phyloP scores from a whole-genome alignment of 164 flowering plant genomes.

The Cinnamomum chago region DNA sequence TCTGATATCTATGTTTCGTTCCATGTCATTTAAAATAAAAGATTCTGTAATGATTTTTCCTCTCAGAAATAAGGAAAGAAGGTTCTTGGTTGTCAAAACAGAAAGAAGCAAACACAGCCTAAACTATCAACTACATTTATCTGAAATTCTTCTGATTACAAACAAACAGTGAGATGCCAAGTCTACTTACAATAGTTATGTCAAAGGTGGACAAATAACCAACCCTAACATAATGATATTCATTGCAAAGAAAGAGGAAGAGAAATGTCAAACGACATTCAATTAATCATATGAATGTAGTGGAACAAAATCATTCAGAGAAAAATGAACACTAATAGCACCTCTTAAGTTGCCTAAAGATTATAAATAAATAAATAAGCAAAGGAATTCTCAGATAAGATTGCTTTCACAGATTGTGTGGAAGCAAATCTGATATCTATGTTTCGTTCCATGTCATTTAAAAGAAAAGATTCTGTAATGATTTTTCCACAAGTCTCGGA shows the following conservation, averaged over 20 bases:
- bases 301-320: neutral
- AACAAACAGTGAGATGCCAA: too few relatives aligned
- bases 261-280: too few relatives aligned
- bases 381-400: neutral
- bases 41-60: neutral
- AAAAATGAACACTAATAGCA: neutral
- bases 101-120: neutral
- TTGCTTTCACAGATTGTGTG: neutral
- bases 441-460: neutral
- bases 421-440: neutral
- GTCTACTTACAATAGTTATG: too few relatives aligned
- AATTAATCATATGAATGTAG: too few relatives aligned
- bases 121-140: neutral
- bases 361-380: too few relatives aligned
- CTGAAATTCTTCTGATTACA: neutral
- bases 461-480: neutral
- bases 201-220: too few relatives aligned
- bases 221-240: too few relatives aligned
- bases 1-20: neutral
- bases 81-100: neutral
- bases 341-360: neutral
- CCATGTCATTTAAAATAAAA: neutral
- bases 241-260: too few relatives aligned
- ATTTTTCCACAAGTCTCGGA: neutral
- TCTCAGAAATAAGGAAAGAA: neutral